These are phyloP conservation scores for Geotrichum reessii DNA, from an alignment of 1,139 yeast genomes.

Conservation along the genomic window DNA sequence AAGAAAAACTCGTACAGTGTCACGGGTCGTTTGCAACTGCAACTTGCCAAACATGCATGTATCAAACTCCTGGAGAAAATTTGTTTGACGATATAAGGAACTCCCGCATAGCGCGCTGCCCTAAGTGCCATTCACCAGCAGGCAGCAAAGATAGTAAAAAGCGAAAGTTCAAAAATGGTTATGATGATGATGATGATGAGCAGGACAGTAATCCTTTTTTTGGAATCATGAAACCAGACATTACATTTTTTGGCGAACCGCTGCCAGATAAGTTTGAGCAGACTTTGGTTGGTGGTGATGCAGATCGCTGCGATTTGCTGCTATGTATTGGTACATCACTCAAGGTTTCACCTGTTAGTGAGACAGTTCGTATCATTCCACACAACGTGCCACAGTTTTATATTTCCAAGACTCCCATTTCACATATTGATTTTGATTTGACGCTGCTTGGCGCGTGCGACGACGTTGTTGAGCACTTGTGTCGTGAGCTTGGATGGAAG, in stretches of 20 bases:
- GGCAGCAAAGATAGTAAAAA: constrained; percentile 9
- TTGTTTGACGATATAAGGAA: constrained; percentile 58
- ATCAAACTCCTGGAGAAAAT: constrained; percentile 59
- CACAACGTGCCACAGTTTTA: constrained; percentile 73
- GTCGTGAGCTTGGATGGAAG: constrained; percentile 60
- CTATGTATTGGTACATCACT: constrained; percentile 90
- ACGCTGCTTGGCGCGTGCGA: constrained; percentile 82
- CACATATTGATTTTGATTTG: constrained; percentile 75
- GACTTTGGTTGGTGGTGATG: constrained; percentile 44
- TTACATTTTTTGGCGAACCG: constrained; percentile 89
- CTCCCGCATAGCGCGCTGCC: constrained; percentile 66
- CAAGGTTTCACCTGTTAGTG: constrained; percentile 94
- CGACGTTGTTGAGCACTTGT: constrained; percentile 67
- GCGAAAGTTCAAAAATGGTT: constrained; percentile 6
- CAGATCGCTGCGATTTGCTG: constrained; percentile 67
- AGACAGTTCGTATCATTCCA: constrained; percentile 72
- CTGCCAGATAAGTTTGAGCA: constrained; percentile 72
- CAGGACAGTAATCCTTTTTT: constrained; percentile 30
- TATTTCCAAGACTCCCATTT: constrained; percentile 75
- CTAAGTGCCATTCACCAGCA: constrained; percentile 46
- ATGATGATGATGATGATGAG: constrained; percentile 22
- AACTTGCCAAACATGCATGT: constrained; percentile 75
- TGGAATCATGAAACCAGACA: constrained; percentile 94
- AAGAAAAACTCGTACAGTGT: constrained; percentile 77
- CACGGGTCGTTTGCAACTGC: constrained; percentile 96